These are phyloP conservation scores for Sarocladiaceae sp. DNA, from an alignment of 2,329 filamentous ascomycete genomes.

Conservation along the genomic window DNA sequence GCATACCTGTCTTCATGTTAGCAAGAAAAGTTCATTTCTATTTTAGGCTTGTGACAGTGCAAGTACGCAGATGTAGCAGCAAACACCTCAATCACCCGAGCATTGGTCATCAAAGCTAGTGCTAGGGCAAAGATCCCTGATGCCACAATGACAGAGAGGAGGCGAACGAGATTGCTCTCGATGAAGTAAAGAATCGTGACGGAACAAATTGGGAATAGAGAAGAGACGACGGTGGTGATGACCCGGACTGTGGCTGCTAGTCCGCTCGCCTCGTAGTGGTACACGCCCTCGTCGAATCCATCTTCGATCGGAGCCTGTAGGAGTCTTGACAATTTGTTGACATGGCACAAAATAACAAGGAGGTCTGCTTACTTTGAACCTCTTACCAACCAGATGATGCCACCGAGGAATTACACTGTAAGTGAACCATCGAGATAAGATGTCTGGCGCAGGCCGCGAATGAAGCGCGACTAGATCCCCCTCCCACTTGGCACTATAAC, in stretches of 20 bases:
- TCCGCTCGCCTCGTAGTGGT: not conserved
- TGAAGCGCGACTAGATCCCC: not conserved
- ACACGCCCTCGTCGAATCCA: not conserved
- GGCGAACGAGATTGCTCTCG: not conserved
- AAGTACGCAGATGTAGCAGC: not conserved
- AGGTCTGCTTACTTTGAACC: not conserved
- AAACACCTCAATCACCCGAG: not conserved
- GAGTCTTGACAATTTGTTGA: not conserved
- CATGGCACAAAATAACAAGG: not conserved
- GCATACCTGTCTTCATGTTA: not conserved
- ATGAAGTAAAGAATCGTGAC: not conserved
- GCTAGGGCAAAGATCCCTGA: not conserved
- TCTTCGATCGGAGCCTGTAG: not conserved
- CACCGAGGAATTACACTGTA: not conserved
- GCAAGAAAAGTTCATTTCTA: not conserved
- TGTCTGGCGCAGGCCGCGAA: not conserved
- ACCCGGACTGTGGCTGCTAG: not conserved
- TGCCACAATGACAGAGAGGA: not conserved
- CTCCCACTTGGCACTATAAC: not conserved
- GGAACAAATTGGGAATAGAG: not conserved
- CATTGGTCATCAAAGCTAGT: not conserved
- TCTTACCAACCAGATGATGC: not conserved
- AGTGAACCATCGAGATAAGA: not conserved
- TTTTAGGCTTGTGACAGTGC: not conserved
- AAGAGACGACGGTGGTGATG: not conserved